These are phyloP conservation scores for Penicillium aurantiogriseum DNA, from an alignment of 2,329 filamentous ascomycete genomes.

Conservation along the genomic window DNA sequence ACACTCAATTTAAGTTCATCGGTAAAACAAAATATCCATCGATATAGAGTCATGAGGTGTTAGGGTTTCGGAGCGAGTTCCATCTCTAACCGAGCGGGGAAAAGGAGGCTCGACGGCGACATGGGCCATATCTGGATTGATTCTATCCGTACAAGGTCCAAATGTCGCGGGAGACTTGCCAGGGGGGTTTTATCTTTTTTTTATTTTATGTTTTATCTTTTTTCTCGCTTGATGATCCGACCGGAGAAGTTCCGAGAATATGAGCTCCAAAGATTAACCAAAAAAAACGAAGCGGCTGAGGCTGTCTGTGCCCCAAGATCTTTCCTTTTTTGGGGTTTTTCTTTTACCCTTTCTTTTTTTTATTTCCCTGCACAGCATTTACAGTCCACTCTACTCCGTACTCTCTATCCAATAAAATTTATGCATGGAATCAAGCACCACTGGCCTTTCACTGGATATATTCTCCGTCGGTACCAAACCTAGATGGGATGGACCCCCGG, in stretches of 20 bases:
- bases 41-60: background rate
- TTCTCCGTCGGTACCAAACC: slow-evolving; percentile 10
- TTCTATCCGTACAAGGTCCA: background rate
- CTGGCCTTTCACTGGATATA: slow-evolving; percentile 3
- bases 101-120: background rate
- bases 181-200: background rate
- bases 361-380: slow-evolving; percentile 1
- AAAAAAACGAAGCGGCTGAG: slow-evolving; percentile 10
- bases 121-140: background rate
- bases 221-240: slow-evolving; percentile 5
- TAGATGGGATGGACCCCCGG: background rate
- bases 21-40: background rate
- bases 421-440: background rate
- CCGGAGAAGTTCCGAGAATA: background rate
- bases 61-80: background rate
- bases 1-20: background rate
- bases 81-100: slow-evolving; percentile 1
- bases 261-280: background rate
- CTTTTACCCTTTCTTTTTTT: background rate
- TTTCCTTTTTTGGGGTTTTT: background rate
- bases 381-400: background rate
- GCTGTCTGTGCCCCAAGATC: slow-evolving; percentile 1
- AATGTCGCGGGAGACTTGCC: background rate
- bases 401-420: background rate
- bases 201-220: rapidly evolving